Conservation (phyloP, 768 basidiomycete species). For the Psilocybe azurescens region DNA sequence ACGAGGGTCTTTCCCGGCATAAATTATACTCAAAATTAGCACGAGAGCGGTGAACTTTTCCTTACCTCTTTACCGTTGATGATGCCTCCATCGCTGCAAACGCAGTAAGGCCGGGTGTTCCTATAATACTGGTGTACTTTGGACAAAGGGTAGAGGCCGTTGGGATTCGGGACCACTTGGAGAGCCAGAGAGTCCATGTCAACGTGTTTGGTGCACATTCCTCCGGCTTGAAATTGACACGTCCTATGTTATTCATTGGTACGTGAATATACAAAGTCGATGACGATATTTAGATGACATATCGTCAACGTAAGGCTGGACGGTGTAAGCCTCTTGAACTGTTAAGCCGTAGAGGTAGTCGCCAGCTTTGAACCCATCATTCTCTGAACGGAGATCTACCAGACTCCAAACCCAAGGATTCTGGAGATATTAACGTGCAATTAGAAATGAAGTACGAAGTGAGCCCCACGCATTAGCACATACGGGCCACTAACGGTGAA, state of each 20-base stretch:
- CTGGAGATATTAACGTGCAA: slow-evolving; percentile 18
- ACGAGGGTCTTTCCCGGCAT: slow-evolving; percentile 44
- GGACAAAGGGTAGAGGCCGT: slow-evolving; percentile 3
- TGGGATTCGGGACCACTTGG: slow-evolving; percentile 34
- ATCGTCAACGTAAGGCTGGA: slow-evolving; percentile 1
- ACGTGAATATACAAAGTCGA: not conserved
- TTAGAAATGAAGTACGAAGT: too few relatives aligned
- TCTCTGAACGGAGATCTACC: slow-evolving; percentile 48
- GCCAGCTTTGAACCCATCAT: slow-evolving; percentile 36
- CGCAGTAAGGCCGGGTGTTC: slow-evolving; percentile 38
- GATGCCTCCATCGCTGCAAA: slow-evolving; percentile 44
- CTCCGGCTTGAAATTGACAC: slow-evolving; percentile 7
- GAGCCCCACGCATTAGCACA: slow-evolving; percentile 11
- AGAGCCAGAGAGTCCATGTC: slow-evolving; percentile 10
- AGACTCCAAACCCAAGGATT: slow-evolving; percentile 39
- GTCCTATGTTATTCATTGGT: not conserved
- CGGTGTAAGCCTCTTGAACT: slow-evolving; percentile 25
- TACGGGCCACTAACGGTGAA: slow-evolving; percentile 41
- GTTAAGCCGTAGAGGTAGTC: slow-evolving; percentile 43
- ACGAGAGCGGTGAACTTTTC: not conserved
- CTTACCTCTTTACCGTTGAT: slow-evolving; percentile 39
- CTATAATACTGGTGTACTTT: not conserved
- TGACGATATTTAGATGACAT: slow-evolving; percentile 11
- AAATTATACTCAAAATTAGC: too few relatives aligned
- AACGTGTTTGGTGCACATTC: slow-evolving; percentile 1